Percentiles rank a stretch among this genome's conserved stretches.
Evolutionary conservation across 176 grass and related monocot species (phyloP).

Genomic region (Dactylis glomerata): DNA sequence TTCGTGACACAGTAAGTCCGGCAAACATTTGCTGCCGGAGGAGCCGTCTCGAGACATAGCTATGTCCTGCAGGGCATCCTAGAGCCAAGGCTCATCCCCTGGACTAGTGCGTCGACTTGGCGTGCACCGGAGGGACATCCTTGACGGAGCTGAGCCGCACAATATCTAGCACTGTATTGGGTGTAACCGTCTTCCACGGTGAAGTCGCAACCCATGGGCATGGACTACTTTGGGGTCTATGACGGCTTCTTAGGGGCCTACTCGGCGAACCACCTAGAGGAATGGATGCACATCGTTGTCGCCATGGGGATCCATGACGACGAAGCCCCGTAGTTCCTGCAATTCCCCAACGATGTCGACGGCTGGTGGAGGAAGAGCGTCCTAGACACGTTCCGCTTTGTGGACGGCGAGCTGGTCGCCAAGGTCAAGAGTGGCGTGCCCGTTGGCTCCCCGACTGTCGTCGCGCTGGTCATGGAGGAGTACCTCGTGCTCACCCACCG

Average conservation of each 20-base stretch:
- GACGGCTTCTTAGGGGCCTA: background rate
- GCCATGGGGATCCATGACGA: background rate
- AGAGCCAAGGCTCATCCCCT: no score
- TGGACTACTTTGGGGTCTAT: background rate
- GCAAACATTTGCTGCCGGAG: no score
- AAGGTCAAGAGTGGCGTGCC: background rate
- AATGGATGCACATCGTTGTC: background rate
- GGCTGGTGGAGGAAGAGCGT: background rate
- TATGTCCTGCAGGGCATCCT: no score
- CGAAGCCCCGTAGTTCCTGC: background rate
- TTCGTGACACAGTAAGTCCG: no score
- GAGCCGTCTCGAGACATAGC: no score
- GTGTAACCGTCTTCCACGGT: background rate
- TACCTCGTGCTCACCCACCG: constrained; percentile 13
- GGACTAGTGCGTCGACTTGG: no score
- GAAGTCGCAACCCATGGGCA: background rate
- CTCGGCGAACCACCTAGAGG: background rate
- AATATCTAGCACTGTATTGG: background rate
- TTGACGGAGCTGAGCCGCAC: no score
- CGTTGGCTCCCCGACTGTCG: background rate
- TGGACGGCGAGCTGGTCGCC: background rate
- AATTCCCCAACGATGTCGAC: background rate
- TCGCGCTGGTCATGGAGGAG: background rate
- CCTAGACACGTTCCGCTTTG: background rate
- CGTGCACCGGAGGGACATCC: no score